phyloP scores from a whole-genome alignment of 306 rosid genomes.

The Urtica urens region DNA sequence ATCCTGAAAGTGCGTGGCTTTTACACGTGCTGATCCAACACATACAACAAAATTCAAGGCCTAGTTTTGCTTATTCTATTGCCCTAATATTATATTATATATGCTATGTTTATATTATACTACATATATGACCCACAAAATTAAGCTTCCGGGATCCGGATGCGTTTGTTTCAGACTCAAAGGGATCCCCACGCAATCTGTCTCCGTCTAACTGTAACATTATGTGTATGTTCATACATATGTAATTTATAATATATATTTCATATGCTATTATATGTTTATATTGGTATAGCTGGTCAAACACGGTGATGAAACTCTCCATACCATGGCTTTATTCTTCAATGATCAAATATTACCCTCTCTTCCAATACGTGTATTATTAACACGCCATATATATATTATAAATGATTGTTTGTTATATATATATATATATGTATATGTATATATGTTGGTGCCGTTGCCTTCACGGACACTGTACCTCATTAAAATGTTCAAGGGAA shows the following conservation, averaged over 20 bases:
- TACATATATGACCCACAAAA: neutral
- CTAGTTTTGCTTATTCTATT: conserved; percentile 31
- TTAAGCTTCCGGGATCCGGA: conserved; percentile 22
- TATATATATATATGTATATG: neutral
- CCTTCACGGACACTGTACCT: conserved; percentile 53
- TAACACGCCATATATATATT: neutral
- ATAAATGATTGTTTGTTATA: neutral
- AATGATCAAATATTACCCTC: conserved; percentile 4
- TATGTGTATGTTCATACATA: neutral
- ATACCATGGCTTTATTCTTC: neutral
- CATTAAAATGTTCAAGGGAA: conserved; percentile 13
- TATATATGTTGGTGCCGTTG: conserved; percentile 38
- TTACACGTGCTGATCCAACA: conserved; percentile 54
- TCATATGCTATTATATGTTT: neutral
- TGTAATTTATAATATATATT: neutral
- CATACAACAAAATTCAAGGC: conserved; percentile 48
- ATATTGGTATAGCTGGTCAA: conserved; percentile 47
- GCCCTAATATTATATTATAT: neutral
- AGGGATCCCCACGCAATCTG: conserved; percentile 69
- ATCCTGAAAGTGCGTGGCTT: conserved; percentile 50
- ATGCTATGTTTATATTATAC: conserved; percentile 1
- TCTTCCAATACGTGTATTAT: neutral
- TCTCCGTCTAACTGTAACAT: conserved; percentile 12
- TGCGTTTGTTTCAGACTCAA: conserved; percentile 31
- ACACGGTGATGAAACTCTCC: conserved; percentile 37